Base-by-base conservation (phyloP, 1,139 yeast genomes). In the Debaryomyces psychrophilus region DNA sequence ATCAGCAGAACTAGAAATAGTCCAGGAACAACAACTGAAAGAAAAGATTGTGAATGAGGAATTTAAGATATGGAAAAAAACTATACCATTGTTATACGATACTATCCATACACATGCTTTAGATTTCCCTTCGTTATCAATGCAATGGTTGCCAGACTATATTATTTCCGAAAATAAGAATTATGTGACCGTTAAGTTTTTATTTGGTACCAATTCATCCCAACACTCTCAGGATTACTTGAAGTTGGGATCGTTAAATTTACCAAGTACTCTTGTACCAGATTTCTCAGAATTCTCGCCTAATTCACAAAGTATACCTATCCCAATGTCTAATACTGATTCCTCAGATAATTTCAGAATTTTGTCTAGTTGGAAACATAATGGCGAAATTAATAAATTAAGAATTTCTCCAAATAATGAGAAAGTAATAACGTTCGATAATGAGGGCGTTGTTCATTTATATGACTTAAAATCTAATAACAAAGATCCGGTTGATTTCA, bases 21-120 rank as follows among this genome's bases (percentile, higher is more conserved):
- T 67, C 28, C 62, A 63, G 34, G 79, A 71, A 48, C 79, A 76
- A 56, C 83, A 78, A 57, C 62, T 68, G 47, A 69, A 69, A 46
- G 85, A 80, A 54, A 80, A 79, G 55, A 59, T 79, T 18, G 68
- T 73, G 50, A 81, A 81, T 53, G 85, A 81, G 63, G 96, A 89
- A 66, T 90, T 84, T 73, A 88, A 90, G 60, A 87, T 88, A 48
- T 93, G 99, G 99, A 92, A 92, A 66, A 93, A 93, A 62, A 85
- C 96, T 9, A 87, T 93, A n/a, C 97, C 96, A 12, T 77, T 90
- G 54, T 71, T 93, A 44, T 93, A 93, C 68, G 89, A 89, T 64
- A 73, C 88, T 51, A 78, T 90, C 56, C 81, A 89, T 52, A 81
- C 95, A 28, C 75, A 81, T 51, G 81, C 88, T 17, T 70, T 83